These are phyloP conservation scores for Pseudopyrenochaeta lycopersici DNA, from an alignment of 2,329 filamentous ascomycete species.

Conservation along the genomic window DNA sequence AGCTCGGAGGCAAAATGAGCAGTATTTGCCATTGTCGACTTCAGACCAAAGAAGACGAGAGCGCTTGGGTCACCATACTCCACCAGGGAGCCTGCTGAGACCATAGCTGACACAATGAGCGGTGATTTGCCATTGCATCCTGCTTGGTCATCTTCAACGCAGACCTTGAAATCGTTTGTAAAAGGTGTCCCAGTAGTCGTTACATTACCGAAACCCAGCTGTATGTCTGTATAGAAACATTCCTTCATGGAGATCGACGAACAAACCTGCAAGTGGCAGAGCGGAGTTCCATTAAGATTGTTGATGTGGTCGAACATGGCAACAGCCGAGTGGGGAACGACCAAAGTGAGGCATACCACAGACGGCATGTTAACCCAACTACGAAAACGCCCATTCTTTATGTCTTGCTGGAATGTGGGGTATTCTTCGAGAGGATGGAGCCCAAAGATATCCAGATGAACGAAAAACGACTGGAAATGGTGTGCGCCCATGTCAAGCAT, in stretches of 20 bases:
- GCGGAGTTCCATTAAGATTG: constrained; percentile 5
- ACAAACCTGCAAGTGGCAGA: constrained; percentile 12
- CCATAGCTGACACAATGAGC: constrained; percentile 22
- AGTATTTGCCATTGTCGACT: constrained; percentile 3
- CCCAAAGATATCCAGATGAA: constrained; percentile 16
- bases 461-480: constrained; percentile 17
- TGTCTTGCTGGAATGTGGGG: background rate
- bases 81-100: constrained; percentile 4
- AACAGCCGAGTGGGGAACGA: constrained; percentile 15
- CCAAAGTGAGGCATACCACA: constrained; percentile 21
- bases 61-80: background rate
- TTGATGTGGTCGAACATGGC: constrained; percentile 7
- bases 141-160: constrained; percentile 12
- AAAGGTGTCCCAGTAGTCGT: constrained; percentile 9
- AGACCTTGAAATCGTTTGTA: constrained; percentile 11
- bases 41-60: constrained; percentile 8
- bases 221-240: constrained; percentile 15
- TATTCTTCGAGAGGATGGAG: background rate
- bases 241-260: constrained; percentile 5
- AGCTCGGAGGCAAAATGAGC: constrained; percentile 1
- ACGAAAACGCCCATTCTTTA: constrained; percentile 4
- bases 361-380: constrained; percentile 23
- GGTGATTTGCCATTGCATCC: constrained; percentile 13
- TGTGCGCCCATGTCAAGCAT: constrained; percentile 13
- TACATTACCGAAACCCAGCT: constrained; percentile 19